Percentiles rank a stretch among this genome's conserved stretches.
phyloP scores from a whole-genome alignment of 306 rosid species.

The Lablab purpureus region DNA sequence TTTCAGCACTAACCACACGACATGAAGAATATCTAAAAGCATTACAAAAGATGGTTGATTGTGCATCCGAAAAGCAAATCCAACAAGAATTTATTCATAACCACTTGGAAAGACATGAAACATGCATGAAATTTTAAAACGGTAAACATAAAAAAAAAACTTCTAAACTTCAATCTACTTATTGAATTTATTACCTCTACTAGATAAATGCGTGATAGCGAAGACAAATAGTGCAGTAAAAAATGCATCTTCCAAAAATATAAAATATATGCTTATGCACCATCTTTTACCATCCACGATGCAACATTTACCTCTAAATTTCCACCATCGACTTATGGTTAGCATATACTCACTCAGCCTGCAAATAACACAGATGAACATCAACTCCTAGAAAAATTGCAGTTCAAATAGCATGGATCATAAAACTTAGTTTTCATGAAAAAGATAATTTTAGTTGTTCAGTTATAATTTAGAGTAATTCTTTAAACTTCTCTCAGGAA shows the following conservation, averaged over 20 bases:
- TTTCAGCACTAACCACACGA: constrained; percentile 7
- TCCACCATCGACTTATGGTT: constrained; percentile 47
- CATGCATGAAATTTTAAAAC: constrained; percentile 1
- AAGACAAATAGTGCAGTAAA: background rate
- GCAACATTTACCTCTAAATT: constrained; percentile 65
- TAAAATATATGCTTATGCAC: background rate
- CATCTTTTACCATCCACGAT: constrained; percentile 19
- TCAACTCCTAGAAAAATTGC: constrained; percentile 40
- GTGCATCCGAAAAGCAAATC: constrained; percentile 12
- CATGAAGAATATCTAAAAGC: constrained; percentile 19
- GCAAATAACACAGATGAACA: constrained; percentile 49
- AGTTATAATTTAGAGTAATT: background rate
- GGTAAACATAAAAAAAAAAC: background rate
- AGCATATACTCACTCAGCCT: constrained; percentile 68
- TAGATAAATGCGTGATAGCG: background rate
- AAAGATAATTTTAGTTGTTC: background rate
- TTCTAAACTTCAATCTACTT: constrained; percentile 23
- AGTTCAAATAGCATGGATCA: constrained; percentile 13
- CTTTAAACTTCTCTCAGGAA: constrained; percentile 14
- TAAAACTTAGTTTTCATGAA: constrained; percentile 23
- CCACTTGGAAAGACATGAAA: constrained; percentile 21
- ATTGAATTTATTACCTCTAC: background rate
- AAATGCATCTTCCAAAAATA: background rate
- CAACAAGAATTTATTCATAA: constrained; percentile 36
- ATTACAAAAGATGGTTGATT: constrained; percentile 24